Evolutionary conservation across 768 basidiomycete genomes (phyloP), one percentile per base, ranked within the genome.

Genomic region (Lactarius sp.): DNA sequence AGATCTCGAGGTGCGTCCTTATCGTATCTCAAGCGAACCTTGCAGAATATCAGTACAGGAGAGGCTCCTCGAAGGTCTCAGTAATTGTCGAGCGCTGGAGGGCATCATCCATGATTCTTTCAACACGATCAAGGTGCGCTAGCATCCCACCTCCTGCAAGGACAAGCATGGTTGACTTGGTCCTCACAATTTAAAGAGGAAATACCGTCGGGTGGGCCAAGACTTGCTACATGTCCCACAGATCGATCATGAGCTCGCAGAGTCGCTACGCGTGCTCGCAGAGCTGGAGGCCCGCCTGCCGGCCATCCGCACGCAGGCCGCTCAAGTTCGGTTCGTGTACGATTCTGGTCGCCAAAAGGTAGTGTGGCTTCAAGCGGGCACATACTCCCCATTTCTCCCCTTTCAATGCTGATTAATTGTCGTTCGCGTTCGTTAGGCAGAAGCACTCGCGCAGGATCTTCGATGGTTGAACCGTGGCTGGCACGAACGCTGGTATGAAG

Each of bases 401-500:
- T 6, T 34, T 13, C 5, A 18, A 59, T 64, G 6, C 13, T 50
- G 20, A 62, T 9, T 10, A 42, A 10, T 42, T 46, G 47, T 36
- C 53, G 56, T 56, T 60, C 6, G 13, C 20, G 33, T 27, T 7
- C 36, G 44, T 14, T 52, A 91, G 89, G 90, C 90, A 9, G 78
- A 81, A 68, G 74, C 78, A 6, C 82, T 92, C 18, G 83, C 85
- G n/a, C 72, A 73, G 2, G 85, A 85, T 59, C 76, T 92, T 50
- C 79, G 78, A 58, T 92, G 89, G 89, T 78, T 90, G 27, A 90
- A 91, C 71, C 90, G 86, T 0, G 85, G 87, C 53, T 85, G 88
- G 72, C 86, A 87, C 61, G 85, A 86, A 71, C 86, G 89, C 13
- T 87, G 86, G 83, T 81, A 87, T 49, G 73, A 80, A 27, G 86